phyloP scores from a whole-genome alignment of 2,329 filamentous ascomycete genomes.

The Camillea tinctor region DNA sequence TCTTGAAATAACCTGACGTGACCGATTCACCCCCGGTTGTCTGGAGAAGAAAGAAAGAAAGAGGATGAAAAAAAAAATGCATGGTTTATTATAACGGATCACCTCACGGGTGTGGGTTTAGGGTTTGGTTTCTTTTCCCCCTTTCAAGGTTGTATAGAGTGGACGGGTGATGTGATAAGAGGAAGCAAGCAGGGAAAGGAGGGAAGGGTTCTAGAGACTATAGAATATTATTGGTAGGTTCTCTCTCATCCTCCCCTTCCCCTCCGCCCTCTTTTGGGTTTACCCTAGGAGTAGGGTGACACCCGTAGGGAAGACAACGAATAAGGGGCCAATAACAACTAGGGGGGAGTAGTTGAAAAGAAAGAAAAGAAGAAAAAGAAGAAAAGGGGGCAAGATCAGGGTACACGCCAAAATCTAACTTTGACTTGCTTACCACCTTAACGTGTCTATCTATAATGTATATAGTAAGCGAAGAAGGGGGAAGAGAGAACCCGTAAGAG shows the following conservation, averaged over 20 bases:
- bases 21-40: too few species aligned
- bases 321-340: neutral
- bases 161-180: neutral
- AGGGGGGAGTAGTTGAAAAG: too few species aligned
- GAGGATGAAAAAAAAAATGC: neutral
- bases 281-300: neutral
- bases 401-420: neutral
- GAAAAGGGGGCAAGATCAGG: neutral
- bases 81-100: neutral
- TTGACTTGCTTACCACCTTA: neutral
- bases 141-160: neutral
- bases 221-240: neutral
- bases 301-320: too few species aligned
- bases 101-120: neutral
- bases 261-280: neutral
- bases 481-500: too few species aligned
- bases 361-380: neutral
- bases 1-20: constrained; percentile 34
- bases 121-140: neutral
- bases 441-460: neutral
- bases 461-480: neutral
- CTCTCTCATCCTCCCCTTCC: too few species aligned
- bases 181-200: constrained; percentile 7
- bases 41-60: too few species aligned
- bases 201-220: neutral